These are phyloP conservation scores for Tephrocybe sp. DNA, from an alignment of 768 basidiomycete species.

Conservation along the genomic window DNA sequence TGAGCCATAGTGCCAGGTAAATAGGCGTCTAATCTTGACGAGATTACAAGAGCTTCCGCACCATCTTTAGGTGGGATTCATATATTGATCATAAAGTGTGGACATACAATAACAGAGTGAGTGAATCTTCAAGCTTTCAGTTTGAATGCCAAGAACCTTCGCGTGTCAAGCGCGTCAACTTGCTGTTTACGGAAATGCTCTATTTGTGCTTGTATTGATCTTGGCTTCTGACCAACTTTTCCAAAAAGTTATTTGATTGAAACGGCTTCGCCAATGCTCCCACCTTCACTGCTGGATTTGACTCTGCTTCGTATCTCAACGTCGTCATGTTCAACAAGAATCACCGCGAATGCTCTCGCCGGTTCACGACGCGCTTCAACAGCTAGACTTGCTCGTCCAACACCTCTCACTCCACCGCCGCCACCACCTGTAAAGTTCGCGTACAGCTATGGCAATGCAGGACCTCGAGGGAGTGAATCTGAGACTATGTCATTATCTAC, in stretches of 20 bases:
- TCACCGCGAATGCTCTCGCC: not conserved
- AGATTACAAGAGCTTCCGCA: too few relatives aligned
- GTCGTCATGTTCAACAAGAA: not conserved
- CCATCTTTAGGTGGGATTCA: too few relatives aligned
- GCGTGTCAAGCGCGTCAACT: too few relatives aligned
- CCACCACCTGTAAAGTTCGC: not conserved
- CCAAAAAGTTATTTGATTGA: not conserved
- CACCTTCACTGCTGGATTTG: conserved; percentile 27
- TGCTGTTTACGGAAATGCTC: too few relatives aligned
- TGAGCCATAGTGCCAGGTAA: too few relatives aligned
- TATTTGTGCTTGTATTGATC: not conserved
- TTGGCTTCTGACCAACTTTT: not conserved
- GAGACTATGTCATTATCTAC: not conserved
- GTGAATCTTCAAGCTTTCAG: too few relatives aligned
- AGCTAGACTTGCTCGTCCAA: conserved; percentile 21
- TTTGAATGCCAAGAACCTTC: too few relatives aligned
- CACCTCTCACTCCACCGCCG: conserved; percentile 13
- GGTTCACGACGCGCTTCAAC: conserved; percentile 11
- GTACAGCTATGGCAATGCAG: conserved; percentile 4
- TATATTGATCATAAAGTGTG: too few relatives aligned
- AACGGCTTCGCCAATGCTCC: conserved; percentile 20
- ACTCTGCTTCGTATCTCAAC: conserved; percentile 24
- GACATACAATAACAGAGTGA: too few relatives aligned
- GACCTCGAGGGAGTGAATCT: not conserved
- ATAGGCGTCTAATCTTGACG: too few relatives aligned